Conservation (phyloP, 2,329 filamentous ascomycete genomes). For the Coniochaeta ligniaria region DNA sequence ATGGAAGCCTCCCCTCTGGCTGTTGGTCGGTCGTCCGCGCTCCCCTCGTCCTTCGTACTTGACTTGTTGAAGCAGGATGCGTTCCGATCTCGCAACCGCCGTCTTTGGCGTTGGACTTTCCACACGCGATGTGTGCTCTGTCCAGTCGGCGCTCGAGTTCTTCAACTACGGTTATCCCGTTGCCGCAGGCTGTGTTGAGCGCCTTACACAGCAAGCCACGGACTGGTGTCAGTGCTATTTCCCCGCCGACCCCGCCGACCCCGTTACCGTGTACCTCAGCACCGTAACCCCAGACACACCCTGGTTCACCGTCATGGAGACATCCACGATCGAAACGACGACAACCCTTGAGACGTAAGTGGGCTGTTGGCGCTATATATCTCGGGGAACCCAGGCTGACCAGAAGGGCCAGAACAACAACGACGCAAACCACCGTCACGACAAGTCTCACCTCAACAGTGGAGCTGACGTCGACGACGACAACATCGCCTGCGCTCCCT, state of each 20-base stretch:
- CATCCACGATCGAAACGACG: neutral
- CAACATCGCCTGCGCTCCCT: neutral
- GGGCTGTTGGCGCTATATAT: neutral
- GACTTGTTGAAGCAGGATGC: neutral
- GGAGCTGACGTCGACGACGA: neutral
- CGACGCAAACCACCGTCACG: neutral
- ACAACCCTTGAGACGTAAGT: neutral
- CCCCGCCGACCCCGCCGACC: neutral
- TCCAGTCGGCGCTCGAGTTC: neutral
- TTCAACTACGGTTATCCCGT: neutral
- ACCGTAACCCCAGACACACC: neutral
- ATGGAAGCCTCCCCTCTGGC: too few species aligned
- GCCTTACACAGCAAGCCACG: neutral
- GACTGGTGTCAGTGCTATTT: neutral
- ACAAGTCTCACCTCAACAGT: neutral
- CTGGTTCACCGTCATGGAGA: neutral
- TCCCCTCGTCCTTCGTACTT: too few species aligned
- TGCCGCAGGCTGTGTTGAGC: neutral
- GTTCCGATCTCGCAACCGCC: neutral
- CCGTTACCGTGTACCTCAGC: neutral
- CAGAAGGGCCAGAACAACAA: neutral
- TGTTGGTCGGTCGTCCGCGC: too few species aligned
- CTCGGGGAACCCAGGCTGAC: neutral
- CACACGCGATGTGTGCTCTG: neutral
- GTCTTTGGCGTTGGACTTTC: neutral